Base-by-base conservation (phyloP, 2,329 filamentous ascomycete genomes). In the Botrytis sinoallii region DNA sequence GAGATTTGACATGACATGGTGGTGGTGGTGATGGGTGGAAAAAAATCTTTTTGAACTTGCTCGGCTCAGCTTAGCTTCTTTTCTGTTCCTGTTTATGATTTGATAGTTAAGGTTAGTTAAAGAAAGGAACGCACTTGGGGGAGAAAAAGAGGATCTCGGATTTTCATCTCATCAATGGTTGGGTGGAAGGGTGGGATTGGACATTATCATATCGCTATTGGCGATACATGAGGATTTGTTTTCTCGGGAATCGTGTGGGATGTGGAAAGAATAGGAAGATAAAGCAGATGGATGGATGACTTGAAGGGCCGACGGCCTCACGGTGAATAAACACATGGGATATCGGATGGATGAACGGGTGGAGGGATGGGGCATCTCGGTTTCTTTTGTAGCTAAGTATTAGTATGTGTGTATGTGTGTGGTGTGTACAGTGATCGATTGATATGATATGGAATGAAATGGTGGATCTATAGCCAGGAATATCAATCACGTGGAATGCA, bases 81-180 rank as follows among this genome's bases (percentile, higher is more conserved):
- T 66, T 48, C 42, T 38, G 29, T 66, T 66, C 64, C 44, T 66
- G 64, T 66, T 66, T 35, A 66, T 66, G 64, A 48, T 66, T 66
- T 48, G 64, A 66, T 66, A 48, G 4, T 66, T 35, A 66, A 57
- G 66, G 66, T 59, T 63, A n/a, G 22, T n/a, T 63, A 57, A 57
- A 57, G 52, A 57, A 29, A 29, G 52, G n/a, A 57, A 57, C 7
- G 52, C n/a, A 29, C 38, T 42, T 38, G 25, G 35, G 35, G 8
- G 35, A 29, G 60, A 38, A 63, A 61, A 40, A 63, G 35, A n/a
- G 35, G 22, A 63, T 42, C 52, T 57, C 52, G 52, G 52, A 55
- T 55, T n/a, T 61, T 61, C 35, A 40, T 42, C 60, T 57, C n/a
- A 57, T 29, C n/a, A 57, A 63, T 63, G 60, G 35, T 42, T 42